phyloP scores from a whole-genome alignment of 805 yeast genomes.

The Sugiyamaella americana region DNA sequence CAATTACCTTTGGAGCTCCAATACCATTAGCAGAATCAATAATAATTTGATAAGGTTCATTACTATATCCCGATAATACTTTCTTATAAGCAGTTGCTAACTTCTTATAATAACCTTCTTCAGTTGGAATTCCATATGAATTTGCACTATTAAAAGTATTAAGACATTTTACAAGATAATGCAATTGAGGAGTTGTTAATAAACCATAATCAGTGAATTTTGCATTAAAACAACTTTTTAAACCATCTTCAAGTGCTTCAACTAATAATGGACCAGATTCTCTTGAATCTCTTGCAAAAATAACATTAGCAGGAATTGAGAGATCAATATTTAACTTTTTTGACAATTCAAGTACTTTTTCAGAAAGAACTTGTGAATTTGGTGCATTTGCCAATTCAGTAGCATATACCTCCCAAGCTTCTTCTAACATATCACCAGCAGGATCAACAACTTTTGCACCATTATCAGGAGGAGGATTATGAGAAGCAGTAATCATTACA shows the following conservation, averaged over 20 bases:
- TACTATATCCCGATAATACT: conserved; percentile 31
- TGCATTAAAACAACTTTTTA: conserved; percentile 40
- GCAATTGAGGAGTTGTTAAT: conserved; percentile 91
- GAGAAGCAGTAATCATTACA: conserved; percentile 96
- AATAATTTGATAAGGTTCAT: conserved; percentile 41
- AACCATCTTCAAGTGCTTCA: conserved; percentile 54
- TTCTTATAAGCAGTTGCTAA: conserved; percentile 47
- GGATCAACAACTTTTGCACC: conserved; percentile 96
- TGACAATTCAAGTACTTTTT: conserved; percentile 37
- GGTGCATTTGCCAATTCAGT: conserved; percentile 70
- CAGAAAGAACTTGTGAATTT: conserved; percentile 40
- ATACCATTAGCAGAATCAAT: conserved; percentile 97
- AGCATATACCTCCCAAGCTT: conserved; percentile 78
- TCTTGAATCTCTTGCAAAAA: conserved; percentile 84
- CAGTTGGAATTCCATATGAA: conserved; percentile 55
- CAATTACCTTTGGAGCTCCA: conserved; percentile 69
- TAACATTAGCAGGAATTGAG: conserved; percentile 39
- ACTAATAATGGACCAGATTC: conserved; percentile 70
- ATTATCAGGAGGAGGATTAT: conserved; percentile 86
- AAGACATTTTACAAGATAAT: conserved; percentile 67
- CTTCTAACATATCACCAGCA: conserved; percentile 79
- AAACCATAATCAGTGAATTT: conserved; percentile 50
- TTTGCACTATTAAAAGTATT: conserved; percentile 47
- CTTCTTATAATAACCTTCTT: conserved; percentile 64
- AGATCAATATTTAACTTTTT: conserved; percentile 43